Evolutionary conservation across 2,329 filamentous ascomycete species (phyloP), one percentile per base, ranked within the genome.

Genomic region (Claviceps purpurea): DNA sequence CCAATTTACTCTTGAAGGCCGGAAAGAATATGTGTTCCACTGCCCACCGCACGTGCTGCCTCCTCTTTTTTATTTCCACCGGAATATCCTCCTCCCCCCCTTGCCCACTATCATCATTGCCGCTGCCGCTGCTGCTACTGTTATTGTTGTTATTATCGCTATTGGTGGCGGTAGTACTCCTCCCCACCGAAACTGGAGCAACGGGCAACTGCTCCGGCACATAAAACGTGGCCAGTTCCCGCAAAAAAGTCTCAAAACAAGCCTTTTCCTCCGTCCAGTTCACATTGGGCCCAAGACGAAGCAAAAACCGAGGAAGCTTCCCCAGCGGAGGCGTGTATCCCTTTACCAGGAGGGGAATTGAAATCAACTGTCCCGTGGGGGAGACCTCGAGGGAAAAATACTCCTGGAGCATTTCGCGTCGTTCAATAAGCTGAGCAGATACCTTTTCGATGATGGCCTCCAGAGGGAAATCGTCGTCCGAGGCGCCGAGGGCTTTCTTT

Each of bases 351-450:
- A 98, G 73, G 0, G 93, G 94, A 16, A 98, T 84, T 34, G 82
- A 82, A 47, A 84, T 68, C 2, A 98, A 73, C 50, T 91, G 79
- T 13, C 90, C 91, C 0, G 85, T 74, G 1, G 83, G 79, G 0
- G 86, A 86, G 39, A 98, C 82, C 51, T 91, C 83, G 45, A 98
- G 71, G 1, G 84, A 85, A 66, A 98, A 97, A 68, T 98, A 98
- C 67, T 98, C 93, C 2, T 78, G 73, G 1, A 98, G 77, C 87
- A 98, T 94, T 61, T 91, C 85, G 39, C 86, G 77, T 11, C 85
- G 79, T 57, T 84, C 79, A 37, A 94, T 75, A 2, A 97, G 73
- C 58, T 89, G 83, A 2, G 74, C 67, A 0, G 76, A 71, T 3
- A 95, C 83, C 3, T 76, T 73, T 4, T 81, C 72, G 1, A 87